Evolutionary conservation across 805 yeast genomes (phyloP), one percentile per base, ranked within the genome.

Genomic region (Jamesozyma rosinii): DNA sequence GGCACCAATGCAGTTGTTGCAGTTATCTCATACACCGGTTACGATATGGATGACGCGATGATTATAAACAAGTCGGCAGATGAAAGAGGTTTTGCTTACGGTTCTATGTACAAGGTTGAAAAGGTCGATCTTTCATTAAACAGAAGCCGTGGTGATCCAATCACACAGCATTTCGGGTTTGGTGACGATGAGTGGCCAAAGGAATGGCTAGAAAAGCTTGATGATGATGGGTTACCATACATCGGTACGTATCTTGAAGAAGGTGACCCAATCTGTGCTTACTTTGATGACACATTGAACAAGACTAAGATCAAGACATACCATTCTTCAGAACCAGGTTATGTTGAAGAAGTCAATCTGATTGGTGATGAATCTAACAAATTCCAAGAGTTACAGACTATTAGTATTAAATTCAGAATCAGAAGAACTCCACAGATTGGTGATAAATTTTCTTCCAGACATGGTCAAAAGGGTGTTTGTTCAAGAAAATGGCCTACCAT

Each of bases 11-110:
- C 98, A 2, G 96, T 92, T 47, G 98, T 92, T 50, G 98, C 98
- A 0, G 98, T 92, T 54, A 92, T 92, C 60, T 89, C 98, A 0
- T 92, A 92, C 65, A 92, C 98, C 1, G 98, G 98, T 55, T 92
- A 92, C 62, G 98, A 92, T 84, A 92, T 92, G 97, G 98, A 92
- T 70, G 98, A 92, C 67, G 98, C 98, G 61, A 90, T 92, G 97
- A 92, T 92, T 58, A 77, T 92, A 54, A 92, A 92, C 67, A 92
- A 92, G 66, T 84, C 95, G 40, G 97, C 97, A 0, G 95, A 89
- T 57, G 98, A 92, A 68, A 77, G 98, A 65, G 98, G 98, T 0
- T 92, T 92, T 52, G 97, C 95, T 17, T 90, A 92, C 57, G 98
- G 98, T 68, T 85, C 95, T 8, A 94, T 92, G 51, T 88, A 85